Conservation (phyloP, 208 protist genomes). For the Lotmaria passim region DNA sequence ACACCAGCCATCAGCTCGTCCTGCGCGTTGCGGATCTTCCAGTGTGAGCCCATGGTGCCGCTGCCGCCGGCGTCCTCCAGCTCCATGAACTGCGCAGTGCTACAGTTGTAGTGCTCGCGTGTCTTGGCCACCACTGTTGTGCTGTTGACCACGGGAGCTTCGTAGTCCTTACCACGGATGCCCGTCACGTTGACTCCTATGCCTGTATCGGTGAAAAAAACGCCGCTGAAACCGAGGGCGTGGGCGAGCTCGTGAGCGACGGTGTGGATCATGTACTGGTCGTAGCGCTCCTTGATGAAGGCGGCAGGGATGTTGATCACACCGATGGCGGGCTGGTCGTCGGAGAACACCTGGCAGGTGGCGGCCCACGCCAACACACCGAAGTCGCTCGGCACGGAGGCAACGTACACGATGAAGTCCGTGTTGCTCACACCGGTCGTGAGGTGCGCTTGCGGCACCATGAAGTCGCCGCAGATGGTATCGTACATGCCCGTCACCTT, state of each 20-base stretch:
- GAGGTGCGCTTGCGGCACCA: constrained; percentile 32
- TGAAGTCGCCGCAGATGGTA: background rate
- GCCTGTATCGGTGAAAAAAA: constrained; percentile 9
- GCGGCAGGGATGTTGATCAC: constrained; percentile 62
- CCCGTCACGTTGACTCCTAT: constrained; percentile 15
- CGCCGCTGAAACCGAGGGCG: constrained; percentile 76
- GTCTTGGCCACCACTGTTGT: constrained; percentile 41
- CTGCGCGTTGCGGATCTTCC: constrained; percentile 76
- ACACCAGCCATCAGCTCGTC: constrained; percentile 87
- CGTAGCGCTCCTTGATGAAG: constrained; percentile 19
- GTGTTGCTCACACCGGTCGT: constrained; percentile 40
- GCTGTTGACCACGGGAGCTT: constrained; percentile 34
- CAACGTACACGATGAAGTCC: constrained; percentile 79
- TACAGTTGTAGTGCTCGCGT: constrained; percentile 73
- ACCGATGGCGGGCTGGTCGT: constrained; percentile 40
- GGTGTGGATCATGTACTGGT: constrained; percentile 20
- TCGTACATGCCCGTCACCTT: constrained; percentile 17
- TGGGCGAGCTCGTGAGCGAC: constrained; percentile 86
- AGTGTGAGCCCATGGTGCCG: constrained; percentile 73
- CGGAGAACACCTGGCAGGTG: constrained; percentile 37
- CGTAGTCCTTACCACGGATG: constrained; percentile 44
- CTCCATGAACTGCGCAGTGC: constrained; percentile 54
- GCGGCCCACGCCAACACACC: constrained; percentile 45
- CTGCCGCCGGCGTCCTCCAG: constrained; percentile 72
- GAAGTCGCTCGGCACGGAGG: constrained; percentile 32